phyloP scores from a whole-genome alignment of 805 yeast species.

The Pichia exigua region DNA sequence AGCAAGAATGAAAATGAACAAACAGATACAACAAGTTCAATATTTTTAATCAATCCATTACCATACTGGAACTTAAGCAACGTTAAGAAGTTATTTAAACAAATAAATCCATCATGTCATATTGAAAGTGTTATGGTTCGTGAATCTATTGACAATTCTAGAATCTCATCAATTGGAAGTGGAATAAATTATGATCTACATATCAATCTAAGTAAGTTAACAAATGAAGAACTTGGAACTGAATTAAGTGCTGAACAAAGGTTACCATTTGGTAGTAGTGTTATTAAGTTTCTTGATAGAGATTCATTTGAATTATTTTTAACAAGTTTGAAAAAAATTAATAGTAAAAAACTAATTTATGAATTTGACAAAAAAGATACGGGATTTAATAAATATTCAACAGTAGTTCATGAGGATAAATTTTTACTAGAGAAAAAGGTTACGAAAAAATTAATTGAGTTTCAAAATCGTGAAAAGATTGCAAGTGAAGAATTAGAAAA shows the following conservation, averaged over 20 bases:
- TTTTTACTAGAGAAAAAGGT: constrained; percentile 48
- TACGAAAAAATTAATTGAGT: constrained; percentile 53
- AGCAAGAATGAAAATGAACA: constrained; percentile 32
- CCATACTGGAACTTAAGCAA: constrained; percentile 44
- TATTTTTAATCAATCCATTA: constrained; percentile 78
- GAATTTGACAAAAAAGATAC: constrained; percentile 18
- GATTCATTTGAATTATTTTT: constrained; percentile 59
- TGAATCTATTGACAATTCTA: constrained; percentile 27
- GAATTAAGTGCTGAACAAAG: constrained; percentile 31
- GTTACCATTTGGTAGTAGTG: constrained; percentile 67
- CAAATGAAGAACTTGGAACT: constrained; percentile 39
- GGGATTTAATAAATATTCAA: constrained; percentile 35
- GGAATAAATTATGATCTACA: constrained; percentile 32
- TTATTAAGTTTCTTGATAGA: constrained; percentile 68
- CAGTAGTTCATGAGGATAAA: constrained; percentile 38
- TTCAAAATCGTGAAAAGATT: constrained; percentile 62
- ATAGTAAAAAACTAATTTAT: constrained; percentile 7
- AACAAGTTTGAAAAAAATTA: constrained; percentile 47
- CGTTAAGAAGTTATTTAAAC: constrained; percentile 49
- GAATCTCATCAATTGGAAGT: constrained; percentile 9
- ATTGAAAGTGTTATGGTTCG: constrained; percentile 35
- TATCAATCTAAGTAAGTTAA: constrained; percentile 48
- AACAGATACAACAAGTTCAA: constrained; percentile 38
- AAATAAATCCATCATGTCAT: constrained; percentile 57
- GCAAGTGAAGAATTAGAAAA: constrained; percentile 46